phyloP scores from a whole-genome alignment of 257 asterid genomes.

The Petunia secreta region DNA sequence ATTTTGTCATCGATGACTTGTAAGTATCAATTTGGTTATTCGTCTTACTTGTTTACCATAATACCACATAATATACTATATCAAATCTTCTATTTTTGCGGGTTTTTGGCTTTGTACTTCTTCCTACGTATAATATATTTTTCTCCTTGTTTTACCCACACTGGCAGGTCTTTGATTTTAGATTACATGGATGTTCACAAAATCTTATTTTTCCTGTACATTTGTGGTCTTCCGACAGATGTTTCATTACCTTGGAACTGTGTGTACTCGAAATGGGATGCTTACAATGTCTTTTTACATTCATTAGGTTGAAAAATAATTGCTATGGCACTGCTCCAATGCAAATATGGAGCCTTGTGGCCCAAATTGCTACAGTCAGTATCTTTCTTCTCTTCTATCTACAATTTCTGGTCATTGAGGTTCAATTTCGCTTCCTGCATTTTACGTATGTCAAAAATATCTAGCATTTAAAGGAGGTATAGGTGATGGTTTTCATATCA shows the following conservation, averaged over 20 bases:
- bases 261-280: constrained; percentile 25
- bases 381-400: constrained; percentile 30
- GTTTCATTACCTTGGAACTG: constrained; percentile 28
- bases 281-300: constrained; percentile 22
- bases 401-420: constrained; percentile 17
- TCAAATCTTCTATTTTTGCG: not conserved
- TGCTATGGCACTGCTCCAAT: constrained; percentile 56
- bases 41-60: not conserved
- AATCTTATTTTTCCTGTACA: constrained; percentile 87
- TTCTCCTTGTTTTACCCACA: constrained; percentile 27
- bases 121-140: not conserved
- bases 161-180: constrained; percentile 91
- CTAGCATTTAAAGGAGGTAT: constrained; percentile 2
- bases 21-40: constrained; percentile 46
- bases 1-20: constrained; percentile 96
- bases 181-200: constrained; percentile 97
- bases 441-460: not conserved
- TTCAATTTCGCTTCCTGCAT: not conserved
- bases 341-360: constrained; percentile 80
- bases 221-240: constrained; percentile 29
- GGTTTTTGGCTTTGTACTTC: not conserved
- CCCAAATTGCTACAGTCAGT: constrained; percentile 75
- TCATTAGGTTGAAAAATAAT: constrained; percentile 62
- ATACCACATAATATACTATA: not conserved
- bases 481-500: not conserved